phyloP scores from a whole-genome alignment of 371 early-diverging fungal genomes.

The Saksenaea oblongispora region DNA sequence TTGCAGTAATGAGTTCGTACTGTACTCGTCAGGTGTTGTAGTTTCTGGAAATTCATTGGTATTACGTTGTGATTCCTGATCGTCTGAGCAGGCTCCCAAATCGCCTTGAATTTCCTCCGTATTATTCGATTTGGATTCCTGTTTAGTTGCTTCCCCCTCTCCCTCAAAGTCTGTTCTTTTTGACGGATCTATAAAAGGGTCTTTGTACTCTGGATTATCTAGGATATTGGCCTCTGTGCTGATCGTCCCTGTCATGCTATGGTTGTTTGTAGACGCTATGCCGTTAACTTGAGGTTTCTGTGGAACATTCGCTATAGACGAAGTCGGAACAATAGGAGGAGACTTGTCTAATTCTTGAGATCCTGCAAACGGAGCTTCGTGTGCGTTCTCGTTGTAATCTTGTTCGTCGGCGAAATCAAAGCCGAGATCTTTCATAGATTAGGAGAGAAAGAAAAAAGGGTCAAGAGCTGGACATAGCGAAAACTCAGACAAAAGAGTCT shows the following conservation, averaged over 20 bases:
- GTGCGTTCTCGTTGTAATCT: constrained; percentile 22
- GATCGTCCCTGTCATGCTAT: not conserved
- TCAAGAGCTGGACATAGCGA: not conserved
- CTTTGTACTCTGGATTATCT: not conserved
- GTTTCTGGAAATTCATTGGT: constrained; percentile 18
- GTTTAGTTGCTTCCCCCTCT: not conserved
- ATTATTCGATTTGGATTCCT: not conserved
- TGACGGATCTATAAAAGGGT: not conserved
- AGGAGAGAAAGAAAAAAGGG: not conserved
- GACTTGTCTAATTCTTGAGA: not conserved
- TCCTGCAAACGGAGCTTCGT: not conserved
- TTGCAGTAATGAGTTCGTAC: constrained; percentile 17
- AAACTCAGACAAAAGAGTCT: not conserved
- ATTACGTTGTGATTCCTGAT: constrained; percentile 11
- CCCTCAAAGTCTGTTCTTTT: not conserved
- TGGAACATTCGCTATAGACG: not conserved
- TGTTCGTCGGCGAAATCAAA: constrained; percentile 49
- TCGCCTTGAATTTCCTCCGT: not conserved
- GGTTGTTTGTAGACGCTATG: not conserved
- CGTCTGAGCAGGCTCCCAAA: constrained; percentile 2
- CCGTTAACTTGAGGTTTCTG: not conserved
- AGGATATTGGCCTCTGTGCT: not conserved
- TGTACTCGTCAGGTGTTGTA: constrained; percentile 18
- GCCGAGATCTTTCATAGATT: constrained; percentile 40
- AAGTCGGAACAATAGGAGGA: not conserved